Evolutionary conservation across 176 grass and related monocot genomes (phyloP), one percentile per base, ranked within the genome.

Genomic region (Juncus effusus): DNA sequence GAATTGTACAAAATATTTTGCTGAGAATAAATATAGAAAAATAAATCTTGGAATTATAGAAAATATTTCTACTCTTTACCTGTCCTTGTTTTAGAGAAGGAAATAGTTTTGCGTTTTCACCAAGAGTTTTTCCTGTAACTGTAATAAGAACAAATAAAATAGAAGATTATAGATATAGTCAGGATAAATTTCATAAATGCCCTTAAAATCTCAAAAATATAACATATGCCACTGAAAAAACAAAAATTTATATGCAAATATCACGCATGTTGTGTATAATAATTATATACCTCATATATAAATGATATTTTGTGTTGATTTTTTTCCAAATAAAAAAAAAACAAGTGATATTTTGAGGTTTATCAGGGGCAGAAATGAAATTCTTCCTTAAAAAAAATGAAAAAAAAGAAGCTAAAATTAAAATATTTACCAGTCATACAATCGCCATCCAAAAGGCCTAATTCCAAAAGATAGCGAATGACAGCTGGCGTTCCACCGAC

Each of bases 101-200:
- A 64, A 97, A 88, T 42, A 86, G 79, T 84, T 86, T 81, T 14
- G 84, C 85, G 81, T 97, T 97, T 84, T 97, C 93, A 13, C 73
- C 82, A 51, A 97, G 85, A 70, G 93, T 89, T 97, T 92, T 97
- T 56, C 88, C 93, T 42, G 93, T 92, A 62, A 97, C 93, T 97
- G 56, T 50, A 82, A 56, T 45, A 35, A 13, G 4, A 74, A 73
- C 19, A 74, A 69, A 28, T 63, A 61, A 54, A 3, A 61, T 2
- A 11, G 19, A 56, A 40, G 38, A 47, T 68, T 54, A 38, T 36
- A 54, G 38, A 49, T 47, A 10, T 37, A 37, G 37, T 39, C 51
- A 37, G 1, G 53, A 54, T 12, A 12, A 56, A 38, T 69, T 56
- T 9, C 8, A 56, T 51, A 68, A 19, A 65, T 50, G 44, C 12